Conservation (phyloP, 2,329 filamentous ascomycete genomes). For the Talaromyces marneffei region DNA sequence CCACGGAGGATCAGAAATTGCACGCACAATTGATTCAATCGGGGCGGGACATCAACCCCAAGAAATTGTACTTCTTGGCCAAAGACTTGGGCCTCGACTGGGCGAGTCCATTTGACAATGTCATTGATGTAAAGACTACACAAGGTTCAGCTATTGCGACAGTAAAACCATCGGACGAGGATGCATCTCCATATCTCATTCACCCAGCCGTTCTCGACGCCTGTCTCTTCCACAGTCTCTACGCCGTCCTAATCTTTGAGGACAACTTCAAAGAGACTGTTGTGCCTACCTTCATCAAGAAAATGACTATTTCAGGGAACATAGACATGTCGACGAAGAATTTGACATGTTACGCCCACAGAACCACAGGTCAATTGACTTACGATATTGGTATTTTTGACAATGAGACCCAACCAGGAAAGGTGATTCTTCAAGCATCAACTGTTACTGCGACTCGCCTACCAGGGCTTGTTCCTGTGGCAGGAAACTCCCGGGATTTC, state of each 20-base stretch:
- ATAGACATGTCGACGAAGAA: neutral
- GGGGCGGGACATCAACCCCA: neutral
- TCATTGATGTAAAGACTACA: neutral
- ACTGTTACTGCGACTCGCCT: neutral
- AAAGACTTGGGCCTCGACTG: neutral
- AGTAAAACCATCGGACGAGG: neutral
- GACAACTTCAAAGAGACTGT: neutral
- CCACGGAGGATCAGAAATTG: neutral
- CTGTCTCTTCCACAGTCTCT: neutral
- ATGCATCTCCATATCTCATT: neutral
- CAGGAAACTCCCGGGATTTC: neutral
- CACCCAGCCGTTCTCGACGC: neutral
- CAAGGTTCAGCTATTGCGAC: neutral
- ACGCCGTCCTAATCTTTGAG: neutral
- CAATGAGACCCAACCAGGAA: neutral
- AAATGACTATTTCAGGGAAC: neutral
- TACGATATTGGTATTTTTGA: neutral
- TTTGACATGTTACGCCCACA: neutral
- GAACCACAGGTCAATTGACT: neutral
- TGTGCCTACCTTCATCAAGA: neutral
- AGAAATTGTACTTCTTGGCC: neutral
- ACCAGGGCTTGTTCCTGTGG: neutral
- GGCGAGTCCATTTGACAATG: neutral
- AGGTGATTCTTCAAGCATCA: neutral
- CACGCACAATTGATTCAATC: neutral